Evolutionary conservation across 2,329 filamentous ascomycete genomes (phyloP).

Genomic region (Exserohilum rostratum): DNA sequence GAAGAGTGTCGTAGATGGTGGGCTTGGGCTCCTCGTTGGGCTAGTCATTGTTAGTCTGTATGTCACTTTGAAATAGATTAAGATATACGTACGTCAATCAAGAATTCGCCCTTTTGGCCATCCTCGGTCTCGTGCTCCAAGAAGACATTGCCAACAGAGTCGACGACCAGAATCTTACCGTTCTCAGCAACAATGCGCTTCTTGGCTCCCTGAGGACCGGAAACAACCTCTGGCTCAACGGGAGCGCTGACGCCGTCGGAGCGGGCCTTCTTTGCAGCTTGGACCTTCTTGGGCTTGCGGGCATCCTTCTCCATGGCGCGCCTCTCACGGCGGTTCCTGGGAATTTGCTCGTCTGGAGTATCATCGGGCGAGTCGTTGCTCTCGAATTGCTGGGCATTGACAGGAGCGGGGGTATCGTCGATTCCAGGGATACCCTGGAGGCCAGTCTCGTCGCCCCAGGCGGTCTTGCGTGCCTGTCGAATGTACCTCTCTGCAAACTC

Average conservation of each 20-base stretch:
- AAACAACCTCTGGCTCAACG: slow-evolving; percentile 56
- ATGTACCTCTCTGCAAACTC: slow-evolving; percentile 94
- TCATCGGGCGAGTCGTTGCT: slow-evolving; percentile 23
- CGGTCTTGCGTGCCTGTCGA: slow-evolving; percentile 81
- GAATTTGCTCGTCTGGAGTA: slow-evolving; percentile 60
- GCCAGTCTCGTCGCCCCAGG: slow-evolving; percentile 83
- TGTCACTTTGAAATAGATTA: neutral
- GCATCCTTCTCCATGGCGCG: slow-evolving; percentile 86
- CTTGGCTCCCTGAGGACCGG: slow-evolving; percentile 74
- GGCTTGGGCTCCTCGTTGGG: slow-evolving; percentile 79
- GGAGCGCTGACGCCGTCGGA: slow-evolving; percentile 61
- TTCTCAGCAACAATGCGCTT: slow-evolving; percentile 93
- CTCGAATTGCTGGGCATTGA: slow-evolving; percentile 39
- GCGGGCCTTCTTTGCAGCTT: slow-evolving; percentile 62
- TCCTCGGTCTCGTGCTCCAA: slow-evolving; percentile 92
- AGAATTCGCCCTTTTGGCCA: slow-evolving; percentile 78
- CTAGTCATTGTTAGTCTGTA: slow-evolving; percentile 53
- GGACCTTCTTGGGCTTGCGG: slow-evolving; percentile 64
- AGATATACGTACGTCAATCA: slow-evolving; percentile 74
- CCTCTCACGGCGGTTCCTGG: slow-evolving; percentile 79
- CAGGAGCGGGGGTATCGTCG: slow-evolving; percentile 48
- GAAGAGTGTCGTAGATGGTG: slow-evolving; percentile 79
- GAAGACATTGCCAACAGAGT: slow-evolving; percentile 89
- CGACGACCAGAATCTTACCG: slow-evolving; percentile 91
- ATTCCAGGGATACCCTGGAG: slow-evolving; percentile 69